phyloP scores from a whole-genome alignment of 129 eudicot species.

The Scalesia atractyloides region DNA sequence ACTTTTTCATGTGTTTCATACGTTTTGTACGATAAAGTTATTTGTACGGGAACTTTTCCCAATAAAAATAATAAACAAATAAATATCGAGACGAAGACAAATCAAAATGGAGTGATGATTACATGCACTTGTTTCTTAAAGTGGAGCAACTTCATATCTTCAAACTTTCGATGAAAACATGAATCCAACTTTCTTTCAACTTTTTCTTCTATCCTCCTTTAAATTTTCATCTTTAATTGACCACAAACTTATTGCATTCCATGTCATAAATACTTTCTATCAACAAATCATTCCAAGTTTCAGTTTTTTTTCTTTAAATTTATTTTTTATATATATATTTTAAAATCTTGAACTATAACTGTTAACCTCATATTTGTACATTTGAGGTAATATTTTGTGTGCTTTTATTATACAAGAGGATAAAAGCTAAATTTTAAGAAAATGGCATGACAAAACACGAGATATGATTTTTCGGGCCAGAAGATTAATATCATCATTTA shows the following conservation, averaged over 20 bases:
- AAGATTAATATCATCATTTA: neutral
- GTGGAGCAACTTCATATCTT: conserved; percentile 41
- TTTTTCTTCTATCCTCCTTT: conserved; percentile 17
- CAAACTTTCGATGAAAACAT: conserved; percentile 26
- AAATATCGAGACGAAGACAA: neutral
- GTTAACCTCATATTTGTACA: neutral
- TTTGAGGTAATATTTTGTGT: neutral
- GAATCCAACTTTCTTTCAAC: conserved; percentile 19
- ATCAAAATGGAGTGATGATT: conserved; percentile 22
- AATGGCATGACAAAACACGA: neutral
- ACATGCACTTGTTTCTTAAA: conserved; percentile 34
- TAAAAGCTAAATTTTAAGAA: neutral
- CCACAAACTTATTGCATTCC: conserved; percentile 38
- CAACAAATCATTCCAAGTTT: neutral
- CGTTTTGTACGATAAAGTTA: too few relatives aligned
- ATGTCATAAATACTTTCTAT: conserved; percentile 26
- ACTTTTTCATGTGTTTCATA: too few relatives aligned
- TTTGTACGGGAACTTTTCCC: too few relatives aligned
- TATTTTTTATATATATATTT: too few relatives aligned
- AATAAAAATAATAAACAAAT: neutral
- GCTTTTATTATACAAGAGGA: neutral
- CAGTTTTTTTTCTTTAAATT: neutral
- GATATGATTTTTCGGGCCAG: neutral
- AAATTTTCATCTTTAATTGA: conserved; percentile 18
- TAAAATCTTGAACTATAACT: neutral